phyloP scores from a whole-genome alignment of 441 rosid species.

The Populus hybrid region DNA sequence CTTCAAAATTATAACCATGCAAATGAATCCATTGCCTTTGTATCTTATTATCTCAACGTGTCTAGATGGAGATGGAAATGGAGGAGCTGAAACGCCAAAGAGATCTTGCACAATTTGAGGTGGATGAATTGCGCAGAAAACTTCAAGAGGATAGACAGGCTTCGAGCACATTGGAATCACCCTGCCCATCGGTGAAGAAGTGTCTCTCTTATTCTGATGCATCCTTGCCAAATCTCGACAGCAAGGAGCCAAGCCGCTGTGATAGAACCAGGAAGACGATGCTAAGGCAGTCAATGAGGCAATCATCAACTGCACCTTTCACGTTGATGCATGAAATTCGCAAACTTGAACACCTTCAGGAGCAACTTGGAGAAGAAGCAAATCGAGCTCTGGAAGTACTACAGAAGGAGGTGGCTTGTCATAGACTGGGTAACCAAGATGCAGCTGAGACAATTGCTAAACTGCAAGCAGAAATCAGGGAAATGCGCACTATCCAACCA shows the following conservation, averaged over 20 bases:
- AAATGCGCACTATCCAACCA: constrained; percentile 65
- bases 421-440: constrained; percentile 95
- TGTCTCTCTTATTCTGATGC: constrained; percentile 83
- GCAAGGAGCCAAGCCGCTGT: constrained; percentile 42
- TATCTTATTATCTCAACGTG: constrained; percentile 12
- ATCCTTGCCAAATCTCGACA: constrained; percentile 49
- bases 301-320: constrained; percentile 93
- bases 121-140: constrained; percentile 75
- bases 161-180: constrained; percentile 48
- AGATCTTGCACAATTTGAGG: constrained; percentile 77
- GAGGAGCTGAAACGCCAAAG: constrained; percentile 86
- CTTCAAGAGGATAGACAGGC: constrained; percentile 69
- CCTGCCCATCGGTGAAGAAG: constrained; percentile 69
- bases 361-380: constrained; percentile 97
- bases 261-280: constrained; percentile 62
- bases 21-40: constrained; percentile 12
- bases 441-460: constrained; percentile 98
- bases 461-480: constrained; percentile 94
- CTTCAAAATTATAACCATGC: background rate
- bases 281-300: constrained; percentile 84
- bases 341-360: constrained; percentile 97
- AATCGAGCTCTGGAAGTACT: constrained; percentile 91
- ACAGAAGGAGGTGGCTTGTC: constrained; percentile 97
- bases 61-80: constrained; percentile 86
- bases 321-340: constrained; percentile 98